phyloP scores from a whole-genome alignment of 2,329 filamentous ascomycete genomes.

The Hypocrella siamensis region DNA sequence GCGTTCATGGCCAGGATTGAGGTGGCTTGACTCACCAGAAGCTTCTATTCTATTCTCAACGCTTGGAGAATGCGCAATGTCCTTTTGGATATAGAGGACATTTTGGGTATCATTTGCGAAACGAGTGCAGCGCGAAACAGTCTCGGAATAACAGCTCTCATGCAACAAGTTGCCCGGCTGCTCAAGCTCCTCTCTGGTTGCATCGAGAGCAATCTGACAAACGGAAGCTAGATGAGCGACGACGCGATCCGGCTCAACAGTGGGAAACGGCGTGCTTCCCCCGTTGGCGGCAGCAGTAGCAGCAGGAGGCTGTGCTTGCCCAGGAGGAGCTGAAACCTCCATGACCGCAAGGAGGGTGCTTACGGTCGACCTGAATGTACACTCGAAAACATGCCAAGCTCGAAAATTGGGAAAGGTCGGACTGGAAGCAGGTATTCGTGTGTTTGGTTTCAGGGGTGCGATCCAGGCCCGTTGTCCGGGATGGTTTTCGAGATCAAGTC shows the following conservation, averaged over 20 bases:
- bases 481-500: too few relatives aligned
- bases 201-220: constrained; percentile 58
- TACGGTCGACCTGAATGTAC: too few relatives aligned
- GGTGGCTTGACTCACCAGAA: constrained; percentile 20
- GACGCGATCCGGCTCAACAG: constrained; percentile 51
- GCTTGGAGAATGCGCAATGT: constrained; percentile 40
- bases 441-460: too few relatives aligned
- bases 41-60: constrained; percentile 31
- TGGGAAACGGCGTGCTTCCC: constrained; percentile 23
- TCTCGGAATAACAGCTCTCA: constrained; percentile 55
- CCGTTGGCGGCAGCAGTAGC: constrained; percentile 22
- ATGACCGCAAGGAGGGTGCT: constrained; percentile 19
- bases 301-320: too few relatives aligned
- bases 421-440: too few relatives aligned
- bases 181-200: constrained; percentile 64
- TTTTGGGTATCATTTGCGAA: constrained; percentile 82
- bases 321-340: constrained; percentile 35
- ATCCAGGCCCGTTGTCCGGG: too few relatives aligned
- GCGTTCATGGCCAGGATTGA: neutral
- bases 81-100: constrained; percentile 84
- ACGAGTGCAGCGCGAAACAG: constrained; percentile 70
- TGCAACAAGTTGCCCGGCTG: constrained; percentile 71
- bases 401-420: too few relatives aligned
- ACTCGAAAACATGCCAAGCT: too few relatives aligned
- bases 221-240: constrained; percentile 58